Evolutionary conservation across 257 asterid species (phyloP).

Genomic region (Eucommia ulmoides): DNA sequence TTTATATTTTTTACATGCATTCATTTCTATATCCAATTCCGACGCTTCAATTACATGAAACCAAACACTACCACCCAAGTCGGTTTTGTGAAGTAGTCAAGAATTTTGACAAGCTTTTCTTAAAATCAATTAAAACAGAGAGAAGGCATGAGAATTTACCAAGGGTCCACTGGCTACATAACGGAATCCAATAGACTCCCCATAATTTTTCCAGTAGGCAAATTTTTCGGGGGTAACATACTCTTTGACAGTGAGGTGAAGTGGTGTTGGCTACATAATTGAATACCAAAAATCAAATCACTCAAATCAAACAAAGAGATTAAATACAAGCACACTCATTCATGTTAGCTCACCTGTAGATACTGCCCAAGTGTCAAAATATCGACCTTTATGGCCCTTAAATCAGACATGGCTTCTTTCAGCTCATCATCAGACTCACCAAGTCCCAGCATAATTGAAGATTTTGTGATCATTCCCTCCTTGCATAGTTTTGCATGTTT

Average conservation of each 20-base stretch:
- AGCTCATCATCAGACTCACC: constrained; percentile 94
- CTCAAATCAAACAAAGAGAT: not conserved
- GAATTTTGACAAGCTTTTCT: no score
- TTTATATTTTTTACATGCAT: no score
- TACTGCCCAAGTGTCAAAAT: constrained; percentile 91
- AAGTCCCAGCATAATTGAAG: constrained; percentile 94
- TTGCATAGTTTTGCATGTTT: constrained; percentile 75
- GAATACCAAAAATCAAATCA: no score
- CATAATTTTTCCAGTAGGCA: constrained; percentile 89
- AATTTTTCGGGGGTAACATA: constrained; percentile 83
- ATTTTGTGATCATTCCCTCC: constrained; percentile 85
- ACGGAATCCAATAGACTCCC: constrained; percentile 91
- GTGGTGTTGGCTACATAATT: constrained; percentile 93
- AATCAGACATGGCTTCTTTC: constrained; percentile 81
- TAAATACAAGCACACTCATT: not conserved
- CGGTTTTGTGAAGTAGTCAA: no score
- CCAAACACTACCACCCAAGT: no score
- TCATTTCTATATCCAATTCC: no score
- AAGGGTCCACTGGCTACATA: constrained; percentile 98
- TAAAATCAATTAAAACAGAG: no score
- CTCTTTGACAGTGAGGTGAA: constrained; percentile 91
- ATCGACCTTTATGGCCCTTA: constrained; percentile 83
- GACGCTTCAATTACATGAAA: no score
- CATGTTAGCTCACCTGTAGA: constrained; percentile 52
- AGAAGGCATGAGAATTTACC: constrained; percentile 31